Percentiles rank a stretch among this genome's conserved stretches.
phyloP scores from a whole-genome alignment of 257 asterid species.

The Hygrophila difformis region DNA sequence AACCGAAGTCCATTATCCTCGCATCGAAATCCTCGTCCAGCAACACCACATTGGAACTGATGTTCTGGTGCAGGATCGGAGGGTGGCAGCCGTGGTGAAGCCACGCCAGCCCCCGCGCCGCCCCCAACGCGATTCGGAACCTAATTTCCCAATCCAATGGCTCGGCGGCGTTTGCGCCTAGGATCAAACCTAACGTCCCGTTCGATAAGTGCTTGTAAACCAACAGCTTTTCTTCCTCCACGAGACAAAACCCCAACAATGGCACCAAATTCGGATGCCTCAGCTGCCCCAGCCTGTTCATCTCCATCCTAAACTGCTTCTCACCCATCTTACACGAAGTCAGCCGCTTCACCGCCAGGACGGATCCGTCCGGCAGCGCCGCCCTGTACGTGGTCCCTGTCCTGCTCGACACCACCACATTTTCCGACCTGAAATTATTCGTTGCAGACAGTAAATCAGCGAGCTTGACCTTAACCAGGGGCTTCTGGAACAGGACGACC shows the following conservation, averaged over 20 bases:
- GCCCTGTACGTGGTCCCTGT: constrained; percentile 85
- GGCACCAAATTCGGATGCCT: constrained; percentile 97
- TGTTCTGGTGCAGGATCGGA: constrained; percentile 75
- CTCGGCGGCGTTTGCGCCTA: constrained; percentile 34
- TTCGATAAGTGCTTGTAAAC: constrained; percentile 76
- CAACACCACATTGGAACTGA: constrained; percentile 61
- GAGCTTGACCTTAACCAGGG: constrained; percentile 79
- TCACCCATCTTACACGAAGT: constrained; percentile 58
- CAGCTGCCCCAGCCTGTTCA: constrained; percentile 82
- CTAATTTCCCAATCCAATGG: constrained; percentile 77
- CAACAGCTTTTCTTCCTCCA: constrained; percentile 88
- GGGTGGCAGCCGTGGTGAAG: constrained; percentile 95
- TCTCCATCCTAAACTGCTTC: constrained; percentile 74
- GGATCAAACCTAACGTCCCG: constrained; percentile 60
- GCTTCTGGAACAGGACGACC: constrained; percentile 74
- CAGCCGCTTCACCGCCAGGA: constrained; percentile 62
- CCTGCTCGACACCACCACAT: constrained; percentile 47
- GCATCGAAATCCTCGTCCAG: constrained; percentile 94
- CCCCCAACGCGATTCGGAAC: constrained; percentile 77
- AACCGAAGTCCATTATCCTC: constrained; percentile 83
- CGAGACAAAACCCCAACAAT: constrained; percentile 75
- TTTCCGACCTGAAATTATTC: constrained; percentile 45
- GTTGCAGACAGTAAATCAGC: constrained; percentile 71
- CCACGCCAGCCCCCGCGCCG: constrained; percentile 92
- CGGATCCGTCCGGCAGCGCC: constrained; percentile 68